These are phyloP conservation scores for Carex arenaria DNA, from an alignment of 202 grass and related monocot species.

Conservation along the genomic window DNA sequence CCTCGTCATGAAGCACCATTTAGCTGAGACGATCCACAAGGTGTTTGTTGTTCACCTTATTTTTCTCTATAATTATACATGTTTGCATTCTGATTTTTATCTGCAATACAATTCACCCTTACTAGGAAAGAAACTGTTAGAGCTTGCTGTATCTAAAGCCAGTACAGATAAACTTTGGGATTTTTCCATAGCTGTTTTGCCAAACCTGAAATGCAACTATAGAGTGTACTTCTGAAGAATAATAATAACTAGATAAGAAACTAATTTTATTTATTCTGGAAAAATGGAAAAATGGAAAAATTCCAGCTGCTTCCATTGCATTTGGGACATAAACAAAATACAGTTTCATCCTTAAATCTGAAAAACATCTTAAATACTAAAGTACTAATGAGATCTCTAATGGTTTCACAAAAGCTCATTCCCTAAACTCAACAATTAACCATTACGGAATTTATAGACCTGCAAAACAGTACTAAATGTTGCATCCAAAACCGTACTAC, in stretches of 20 bases:
- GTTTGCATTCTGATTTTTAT: neutral
- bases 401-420: neutral
- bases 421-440: neutral
- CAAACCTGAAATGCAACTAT: neutral
- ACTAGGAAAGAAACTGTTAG: neutral
- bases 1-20: constrained; percentile 93
- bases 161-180: neutral
- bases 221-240: neutral
- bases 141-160: neutral
- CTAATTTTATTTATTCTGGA: neutral
- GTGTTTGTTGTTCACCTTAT: constrained; percentile 27
- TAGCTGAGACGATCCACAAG: constrained; percentile 81
- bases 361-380: neutral
- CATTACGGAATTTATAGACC: neutral
- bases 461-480: neutral
- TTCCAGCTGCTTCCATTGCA: neutral
- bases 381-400: neutral
- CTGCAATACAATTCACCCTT: neutral
- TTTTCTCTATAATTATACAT: neutral
- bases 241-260: neutral
- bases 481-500: neutral
- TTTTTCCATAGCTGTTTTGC: neutral
- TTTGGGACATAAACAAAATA: neutral
- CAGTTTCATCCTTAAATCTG: neutral
- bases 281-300: neutral